Evolutionary conservation across 139 green algal genomes (phyloP), one percentile per base, ranked within the genome.

Genomic region (Ettlia oleoabundans): DNA sequence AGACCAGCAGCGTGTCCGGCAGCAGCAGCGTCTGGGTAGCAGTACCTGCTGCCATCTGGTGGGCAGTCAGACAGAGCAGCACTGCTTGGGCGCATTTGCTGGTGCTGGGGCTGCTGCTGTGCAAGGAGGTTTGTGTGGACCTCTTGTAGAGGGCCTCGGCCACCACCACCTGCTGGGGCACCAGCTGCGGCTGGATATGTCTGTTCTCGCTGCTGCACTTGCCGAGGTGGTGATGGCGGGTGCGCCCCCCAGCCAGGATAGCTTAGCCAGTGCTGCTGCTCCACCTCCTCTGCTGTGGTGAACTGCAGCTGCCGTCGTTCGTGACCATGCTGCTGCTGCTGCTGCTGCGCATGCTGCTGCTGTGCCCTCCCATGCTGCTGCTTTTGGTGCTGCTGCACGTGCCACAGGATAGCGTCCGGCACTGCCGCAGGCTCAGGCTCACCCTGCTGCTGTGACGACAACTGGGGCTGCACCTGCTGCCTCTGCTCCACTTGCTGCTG

Each of bases 271-370:
- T 10, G 47, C 10, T 24, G 15, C 47, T 58, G 47, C 13, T 58
- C 47, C 47, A 58, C 13, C 47, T 58, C 47, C n/a, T n/a, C n/a
- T n/a, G n/a, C n/a, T n/a, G n/a, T n/a, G n/a, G 38, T 52, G 40
- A 75, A 75, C 7, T 40, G 67, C 67, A 35, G 67, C 22, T 43
- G 67, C 0, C 40, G 67, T 26, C 22, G 21, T 10, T 32, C 30
- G 37, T 13, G 21, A 9, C 32, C 32, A 2, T 37, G 28, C 62
- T 68, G 28, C 62, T 32, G 26, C 6, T 30, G 37, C 37, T 37
- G 40, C 67, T 75, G 67, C 42, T 77, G 53, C 51, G 67, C 52
- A 43, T 78, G 52, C 28, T 41, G 53, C 37, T 65, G 73, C 69
- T 33, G 5, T 15, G 41, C 32, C 30, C n/a, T 22, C 67, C 30